Percentiles rank a stretch among this genome's conserved stretches.
Conservation (phyloP, 441 rosid genomes). For the Populus tomentosa region DNA sequence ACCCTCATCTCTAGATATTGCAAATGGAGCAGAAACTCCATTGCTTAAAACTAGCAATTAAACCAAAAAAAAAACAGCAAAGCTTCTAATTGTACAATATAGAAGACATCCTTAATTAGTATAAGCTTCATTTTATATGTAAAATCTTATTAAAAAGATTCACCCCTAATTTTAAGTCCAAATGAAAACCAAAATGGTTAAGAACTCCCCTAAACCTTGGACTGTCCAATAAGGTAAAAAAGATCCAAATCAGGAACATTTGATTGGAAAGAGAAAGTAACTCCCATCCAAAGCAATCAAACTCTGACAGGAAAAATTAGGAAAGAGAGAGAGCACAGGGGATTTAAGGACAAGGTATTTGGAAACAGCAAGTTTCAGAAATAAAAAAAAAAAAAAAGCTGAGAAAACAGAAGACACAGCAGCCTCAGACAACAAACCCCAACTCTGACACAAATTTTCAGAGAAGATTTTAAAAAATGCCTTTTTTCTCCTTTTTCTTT, state of each 20-base stretch:
- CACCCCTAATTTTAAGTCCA: neutral
- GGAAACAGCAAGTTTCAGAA: neutral
- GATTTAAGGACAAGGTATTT: neutral
- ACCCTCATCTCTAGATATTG: slow-evolving; percentile 1
- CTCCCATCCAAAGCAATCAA: neutral
- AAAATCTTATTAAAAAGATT: neutral
- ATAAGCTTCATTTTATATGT: neutral
- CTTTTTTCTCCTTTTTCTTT: neutral
- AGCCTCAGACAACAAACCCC: slow-evolving; percentile 6
- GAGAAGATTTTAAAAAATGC: neutral
- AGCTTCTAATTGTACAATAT: neutral
- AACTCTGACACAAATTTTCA: slow-evolving; percentile 14
- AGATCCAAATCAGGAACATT: neutral
- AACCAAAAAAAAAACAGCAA: neutral
- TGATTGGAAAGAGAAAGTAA: slow-evolving; percentile 1
- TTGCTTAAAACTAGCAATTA: neutral
- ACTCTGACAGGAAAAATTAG: slow-evolving; percentile 9
- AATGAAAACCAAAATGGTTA: neutral
- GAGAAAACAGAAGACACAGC: neutral
- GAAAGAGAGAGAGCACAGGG: neutral
- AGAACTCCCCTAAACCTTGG: neutral
- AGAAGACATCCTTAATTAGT: neutral
- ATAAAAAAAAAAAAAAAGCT: neutral
- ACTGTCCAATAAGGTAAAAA: neutral
- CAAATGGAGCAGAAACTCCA: neutral